A percentile compares a stretch with the other conserved stretches of the same genome.
phyloP scores from a whole-genome alignment of 257 asterid genomes.

The Nicotiana obtusifolia region DNA sequence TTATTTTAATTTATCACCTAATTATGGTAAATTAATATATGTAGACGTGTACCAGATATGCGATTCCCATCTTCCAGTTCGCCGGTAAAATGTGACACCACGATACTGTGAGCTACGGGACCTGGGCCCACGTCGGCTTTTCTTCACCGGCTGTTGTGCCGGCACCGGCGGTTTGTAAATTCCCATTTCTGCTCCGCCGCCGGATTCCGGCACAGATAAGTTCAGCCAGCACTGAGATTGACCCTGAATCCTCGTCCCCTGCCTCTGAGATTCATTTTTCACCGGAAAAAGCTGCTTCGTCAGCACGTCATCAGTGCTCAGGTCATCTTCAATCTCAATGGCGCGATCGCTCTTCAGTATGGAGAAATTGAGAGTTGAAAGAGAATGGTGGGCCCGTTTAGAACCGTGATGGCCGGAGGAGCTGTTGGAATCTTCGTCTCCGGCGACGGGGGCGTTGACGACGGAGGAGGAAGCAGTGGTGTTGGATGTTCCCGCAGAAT shows the following conservation, averaged over 20 bases:
- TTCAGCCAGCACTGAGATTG: slow-evolving; percentile 49
- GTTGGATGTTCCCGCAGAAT: slow-evolving; percentile 43
- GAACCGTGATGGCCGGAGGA: slow-evolving; percentile 19
- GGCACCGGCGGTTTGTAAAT: slow-evolving; percentile 13
- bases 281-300: slow-evolving; percentile 64
- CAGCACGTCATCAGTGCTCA: slow-evolving; percentile 5
- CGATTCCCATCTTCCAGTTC: slow-evolving; percentile 99
- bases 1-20: neutral
- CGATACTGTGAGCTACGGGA: slow-evolving; percentile 94
- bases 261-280: neutral
- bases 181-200: slow-evolving; percentile 32
- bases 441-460: slow-evolving; percentile 22
- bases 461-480: slow-evolving; percentile 44
- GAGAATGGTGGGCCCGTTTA: slow-evolving; percentile 5
- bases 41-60: slow-evolving; percentile 61
- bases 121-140: slow-evolving; percentile 96
- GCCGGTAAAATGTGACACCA: slow-evolving; percentile 93
- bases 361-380: slow-evolving; percentile 63
- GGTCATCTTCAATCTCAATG: slow-evolving; percentile 35
- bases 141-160: slow-evolving; percentile 44
- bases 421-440: slow-evolving; percentile 52
- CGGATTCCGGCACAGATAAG: slow-evolving; percentile 47
- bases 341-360: slow-evolving; percentile 32
- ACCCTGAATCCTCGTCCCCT: slow-evolving; percentile 8
- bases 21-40: too few relatives aligned